These are phyloP conservation scores for Botrytis medusae DNA, from an alignment of 2,329 filamentous ascomycete species.

Conservation along the genomic window DNA sequence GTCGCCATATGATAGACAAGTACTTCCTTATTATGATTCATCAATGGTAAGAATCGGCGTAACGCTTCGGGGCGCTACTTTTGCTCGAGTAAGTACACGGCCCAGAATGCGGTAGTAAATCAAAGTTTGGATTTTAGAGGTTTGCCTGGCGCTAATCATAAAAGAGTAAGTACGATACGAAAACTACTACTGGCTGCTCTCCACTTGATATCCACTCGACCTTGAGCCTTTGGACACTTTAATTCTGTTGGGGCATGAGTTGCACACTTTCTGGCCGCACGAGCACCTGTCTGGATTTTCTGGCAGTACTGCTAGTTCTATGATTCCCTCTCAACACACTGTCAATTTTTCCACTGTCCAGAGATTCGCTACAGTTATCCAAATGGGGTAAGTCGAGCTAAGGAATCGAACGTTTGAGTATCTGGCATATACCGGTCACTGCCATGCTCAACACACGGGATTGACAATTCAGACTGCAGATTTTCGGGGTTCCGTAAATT, in stretches of 20 bases:
- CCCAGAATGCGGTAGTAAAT: not conserved
- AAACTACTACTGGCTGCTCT: not conserved
- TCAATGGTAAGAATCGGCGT: slow-evolving; percentile 7
- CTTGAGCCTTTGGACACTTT: not conserved
- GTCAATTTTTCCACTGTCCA: not conserved
- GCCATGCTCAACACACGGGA: not conserved
- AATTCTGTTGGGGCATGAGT: not conserved
- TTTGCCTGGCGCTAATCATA: not conserved
- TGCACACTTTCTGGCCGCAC: not conserved
- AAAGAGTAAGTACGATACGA: slow-evolving; percentile 6
- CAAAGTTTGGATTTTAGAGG: not conserved
- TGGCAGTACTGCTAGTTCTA: not conserved
- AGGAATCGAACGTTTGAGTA: not conserved
- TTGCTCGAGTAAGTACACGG: not conserved
- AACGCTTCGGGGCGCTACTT: not conserved
- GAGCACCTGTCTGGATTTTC: not conserved
- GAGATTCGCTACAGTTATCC: not conserved
- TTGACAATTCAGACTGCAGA: not conserved
- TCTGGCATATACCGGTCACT: not conserved
- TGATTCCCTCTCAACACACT: not conserved
- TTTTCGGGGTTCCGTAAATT: not conserved
- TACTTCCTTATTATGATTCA: not conserved
- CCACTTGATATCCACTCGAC: not conserved
- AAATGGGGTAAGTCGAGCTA: not conserved
- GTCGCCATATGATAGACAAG: not conserved